Percentiles rank a stretch among this genome's conserved stretches.
Conservation (phyloP, 1,139 yeast genomes). For the Petasospora fabianii region DNA sequence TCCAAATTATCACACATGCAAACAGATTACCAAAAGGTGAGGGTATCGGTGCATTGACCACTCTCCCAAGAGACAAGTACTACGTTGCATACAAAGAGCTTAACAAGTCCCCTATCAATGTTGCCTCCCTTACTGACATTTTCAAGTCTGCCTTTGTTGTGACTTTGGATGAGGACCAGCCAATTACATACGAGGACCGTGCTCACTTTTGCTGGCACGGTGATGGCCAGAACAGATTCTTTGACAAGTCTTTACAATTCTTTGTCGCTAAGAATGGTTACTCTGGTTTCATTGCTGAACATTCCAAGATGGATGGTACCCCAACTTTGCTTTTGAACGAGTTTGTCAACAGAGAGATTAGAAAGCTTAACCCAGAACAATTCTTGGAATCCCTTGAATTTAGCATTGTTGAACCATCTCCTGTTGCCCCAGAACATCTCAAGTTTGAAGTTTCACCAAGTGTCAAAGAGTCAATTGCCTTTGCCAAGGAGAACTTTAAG, state of each 20-base stretch:
- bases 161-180: constrained; percentile 70
- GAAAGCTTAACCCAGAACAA: constrained; percentile 42
- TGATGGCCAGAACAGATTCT: constrained; percentile 84
- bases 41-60: constrained; percentile 76
- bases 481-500: constrained; percentile 55
- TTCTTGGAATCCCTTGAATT: constrained; percentile 24
- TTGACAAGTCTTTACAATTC: constrained; percentile 89
- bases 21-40: constrained; percentile 34
- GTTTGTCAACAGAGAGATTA: constrained; percentile 57
- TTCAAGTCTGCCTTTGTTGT: constrained; percentile 78
- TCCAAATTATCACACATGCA: constrained; percentile 47
- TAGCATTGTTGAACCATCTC: constrained; percentile 28
- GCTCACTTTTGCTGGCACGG: constrained; percentile 94
- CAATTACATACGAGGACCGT: constrained; percentile 80
- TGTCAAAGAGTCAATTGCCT: constrained; percentile 48
- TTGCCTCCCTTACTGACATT: constrained; percentile 62
- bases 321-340: constrained; percentile 90
- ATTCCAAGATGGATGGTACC: constrained; percentile 97
- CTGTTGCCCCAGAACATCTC: constrained; percentile 37
- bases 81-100: constrained; percentile 58
- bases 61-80: constrained; percentile 87
- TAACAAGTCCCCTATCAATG: constrained; percentile 49
- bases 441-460: constrained; percentile 45
- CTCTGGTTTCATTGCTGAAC: constrained; percentile 94
- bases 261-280: constrained; percentile 78